phyloP scores from a whole-genome alignment of 768 basidiomycete species.

The Trichaptum fuscoviolaceum region DNA sequence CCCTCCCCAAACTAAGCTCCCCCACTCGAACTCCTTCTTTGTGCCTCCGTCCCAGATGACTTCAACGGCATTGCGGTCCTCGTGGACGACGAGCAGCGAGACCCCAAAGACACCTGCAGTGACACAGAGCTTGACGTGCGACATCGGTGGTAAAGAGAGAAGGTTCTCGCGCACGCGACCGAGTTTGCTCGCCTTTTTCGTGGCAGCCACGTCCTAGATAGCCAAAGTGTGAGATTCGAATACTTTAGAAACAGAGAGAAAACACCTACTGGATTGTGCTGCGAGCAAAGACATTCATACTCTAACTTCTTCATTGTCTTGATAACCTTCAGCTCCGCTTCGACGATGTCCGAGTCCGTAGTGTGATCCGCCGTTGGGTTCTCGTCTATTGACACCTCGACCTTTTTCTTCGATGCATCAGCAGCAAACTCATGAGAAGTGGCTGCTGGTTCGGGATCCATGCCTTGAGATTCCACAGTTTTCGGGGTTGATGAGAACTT shows the following conservation, averaged over 20 bases:
- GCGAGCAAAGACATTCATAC: constrained; percentile 73
- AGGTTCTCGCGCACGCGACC: constrained; percentile 70
- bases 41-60: constrained; percentile 78
- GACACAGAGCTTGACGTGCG: constrained; percentile 80
- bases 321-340: constrained; percentile 33
- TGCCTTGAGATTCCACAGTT: no score
- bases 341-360: constrained; percentile 5
- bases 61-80: constrained; percentile 65
- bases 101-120: constrained; percentile 86
- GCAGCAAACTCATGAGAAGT: no score
- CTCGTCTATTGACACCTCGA: no score
- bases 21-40: constrained; percentile 81
- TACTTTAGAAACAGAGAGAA: constrained; percentile 3
- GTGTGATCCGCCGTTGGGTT: constrained; percentile 5
- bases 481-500: constrained; percentile 18
- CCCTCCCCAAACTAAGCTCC: constrained; percentile 71
- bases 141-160: constrained; percentile 60
- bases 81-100: constrained; percentile 63
- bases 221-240: neutral
- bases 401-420: neutral
- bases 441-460: no score
- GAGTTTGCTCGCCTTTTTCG: constrained; percentile 69
- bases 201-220: constrained; percentile 70
- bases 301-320: constrained; percentile 71
- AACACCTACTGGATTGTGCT: constrained; percentile 83